Percentiles rank a stretch among this genome's conserved stretches.
Evolutionary conservation across 352 stramenopile genomes (phyloP).

Genomic region (Plasmopara muralis): DNA sequence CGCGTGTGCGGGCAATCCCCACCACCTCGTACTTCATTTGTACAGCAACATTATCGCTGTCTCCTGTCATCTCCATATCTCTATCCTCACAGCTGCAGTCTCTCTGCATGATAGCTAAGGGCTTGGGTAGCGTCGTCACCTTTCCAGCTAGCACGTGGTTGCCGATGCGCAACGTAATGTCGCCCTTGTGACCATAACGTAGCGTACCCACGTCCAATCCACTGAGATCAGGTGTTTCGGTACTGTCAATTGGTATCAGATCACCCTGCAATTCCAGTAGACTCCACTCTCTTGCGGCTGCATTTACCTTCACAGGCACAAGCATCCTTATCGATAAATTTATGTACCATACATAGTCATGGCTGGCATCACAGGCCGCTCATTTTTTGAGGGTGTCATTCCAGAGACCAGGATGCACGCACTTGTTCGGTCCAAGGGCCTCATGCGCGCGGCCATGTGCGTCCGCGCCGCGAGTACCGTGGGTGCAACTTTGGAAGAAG

Average conservation of each 20-base stretch:
- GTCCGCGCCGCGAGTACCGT: slow-evolving; percentile 55
- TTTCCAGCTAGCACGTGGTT: slow-evolving; percentile 79
- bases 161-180: slow-evolving; percentile 73
- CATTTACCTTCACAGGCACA: slow-evolving; percentile 57
- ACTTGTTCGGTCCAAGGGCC: slow-evolving; percentile 54
- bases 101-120: slow-evolving; percentile 73
- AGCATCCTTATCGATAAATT: slow-evolving; percentile 32
- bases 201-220: slow-evolving; percentile 57
- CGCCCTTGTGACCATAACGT: slow-evolving; percentile 45
- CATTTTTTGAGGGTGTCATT: slow-evolving; percentile 16
- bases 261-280: slow-evolving; percentile 81
- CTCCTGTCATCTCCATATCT: slow-evolving; percentile 4
- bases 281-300: slow-evolving; percentile 66
- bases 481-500: slow-evolving; percentile 61
- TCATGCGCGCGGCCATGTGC: slow-evolving; percentile 30
- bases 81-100: slow-evolving; percentile 2
- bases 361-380: slow-evolving; percentile 5
- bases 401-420: slow-evolving; percentile 39
- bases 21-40: slow-evolving; percentile 62
- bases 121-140: slow-evolving; percentile 55
- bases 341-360: slow-evolving; percentile 4
- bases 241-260: slow-evolving; percentile 30
- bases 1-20: slow-evolving; percentile 68
- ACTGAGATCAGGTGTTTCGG: slow-evolving; percentile 26
- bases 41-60: background rate